Conservation (phyloP, 495 filamentous ascomycete genomes). For the Aspergillus panamensis region DNA sequence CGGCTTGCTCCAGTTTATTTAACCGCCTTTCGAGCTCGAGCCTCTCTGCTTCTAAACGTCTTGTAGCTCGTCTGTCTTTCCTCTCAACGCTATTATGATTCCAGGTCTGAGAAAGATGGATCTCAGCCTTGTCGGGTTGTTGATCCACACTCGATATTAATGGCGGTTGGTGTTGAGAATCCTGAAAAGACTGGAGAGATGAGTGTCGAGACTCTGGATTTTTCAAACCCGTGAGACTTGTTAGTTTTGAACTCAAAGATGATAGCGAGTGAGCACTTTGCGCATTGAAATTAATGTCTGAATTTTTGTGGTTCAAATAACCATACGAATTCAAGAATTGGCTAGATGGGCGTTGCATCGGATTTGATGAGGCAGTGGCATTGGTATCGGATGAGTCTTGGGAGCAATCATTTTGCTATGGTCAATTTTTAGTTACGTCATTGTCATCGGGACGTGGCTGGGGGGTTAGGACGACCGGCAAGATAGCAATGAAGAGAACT, state of each 20-base stretch:
- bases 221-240: not conserved
- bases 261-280: constrained; percentile 6
- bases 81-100: constrained; percentile 17
- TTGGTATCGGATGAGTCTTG: not conserved
- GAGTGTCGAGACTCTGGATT: constrained; percentile 6
- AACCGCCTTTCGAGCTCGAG: constrained; percentile 38
- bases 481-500: constrained; percentile 8
- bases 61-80: constrained; percentile 39
- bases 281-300: constrained; percentile 4
- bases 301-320: constrained; percentile 4
- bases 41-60: constrained; percentile 38
- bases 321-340: not conserved
- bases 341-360: not conserved
- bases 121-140: constrained; percentile 5
- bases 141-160: not conserved
- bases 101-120: constrained; percentile 23
- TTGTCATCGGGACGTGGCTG: not conserved
- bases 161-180: not conserved
- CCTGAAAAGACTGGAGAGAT: constrained; percentile 10
- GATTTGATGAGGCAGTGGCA: not conserved
- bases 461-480: not conserved
- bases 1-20: constrained; percentile 32
- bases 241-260: constrained; percentile 8
- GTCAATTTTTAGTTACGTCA: constrained; percentile 10
- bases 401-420: constrained; percentile 19